Conservation (phyloP, 2,329 filamentous ascomycete genomes). For the Myotisia sp. region DNA sequence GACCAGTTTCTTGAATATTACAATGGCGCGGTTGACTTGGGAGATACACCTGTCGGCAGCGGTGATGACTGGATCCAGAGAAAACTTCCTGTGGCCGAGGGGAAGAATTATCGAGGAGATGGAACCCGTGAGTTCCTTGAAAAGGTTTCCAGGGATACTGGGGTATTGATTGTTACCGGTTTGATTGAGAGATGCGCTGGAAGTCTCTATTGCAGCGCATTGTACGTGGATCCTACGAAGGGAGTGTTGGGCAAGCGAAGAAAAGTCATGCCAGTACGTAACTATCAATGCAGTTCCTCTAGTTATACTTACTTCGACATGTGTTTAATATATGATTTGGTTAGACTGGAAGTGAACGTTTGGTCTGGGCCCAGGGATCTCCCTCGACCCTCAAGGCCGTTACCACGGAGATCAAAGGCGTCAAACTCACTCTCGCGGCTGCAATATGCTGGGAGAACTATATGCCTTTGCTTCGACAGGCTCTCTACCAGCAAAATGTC, state of each 20-base stretch:
- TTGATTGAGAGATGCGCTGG: slow-evolving; percentile 68
- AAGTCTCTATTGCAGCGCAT: slow-evolving; percentile 65
- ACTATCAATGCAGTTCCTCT: background rate
- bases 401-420: slow-evolving; percentile 62
- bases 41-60: slow-evolving; percentile 58
- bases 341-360: slow-evolving; percentile 61
- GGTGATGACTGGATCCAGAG: slow-evolving; percentile 58
- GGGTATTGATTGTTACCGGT: slow-evolving; percentile 69
- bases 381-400: slow-evolving; percentile 66
- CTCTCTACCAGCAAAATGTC: slow-evolving; percentile 77
- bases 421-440: slow-evolving; percentile 64
- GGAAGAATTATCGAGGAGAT: slow-evolving; percentile 46
- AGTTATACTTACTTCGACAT: background rate
- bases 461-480: slow-evolving; percentile 77
- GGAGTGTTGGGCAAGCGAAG: slow-evolving; percentile 72
- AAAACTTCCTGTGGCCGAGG: slow-evolving; percentile 40
- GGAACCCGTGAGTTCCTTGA: slow-evolving; percentile 72
- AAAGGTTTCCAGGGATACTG: slow-evolving; percentile 57
- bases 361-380: slow-evolving; percentile 80
- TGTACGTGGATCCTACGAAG: slow-evolving; percentile 63
- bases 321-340: background rate
- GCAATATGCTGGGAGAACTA: slow-evolving; percentile 97
- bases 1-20: slow-evolving; percentile 78
- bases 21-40: slow-evolving; percentile 63
- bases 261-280: slow-evolving; percentile 73